Evolutionary conservation across 2,329 filamentous ascomycete species (phyloP).

Genomic region (Rasamsonia emersonii): DNA sequence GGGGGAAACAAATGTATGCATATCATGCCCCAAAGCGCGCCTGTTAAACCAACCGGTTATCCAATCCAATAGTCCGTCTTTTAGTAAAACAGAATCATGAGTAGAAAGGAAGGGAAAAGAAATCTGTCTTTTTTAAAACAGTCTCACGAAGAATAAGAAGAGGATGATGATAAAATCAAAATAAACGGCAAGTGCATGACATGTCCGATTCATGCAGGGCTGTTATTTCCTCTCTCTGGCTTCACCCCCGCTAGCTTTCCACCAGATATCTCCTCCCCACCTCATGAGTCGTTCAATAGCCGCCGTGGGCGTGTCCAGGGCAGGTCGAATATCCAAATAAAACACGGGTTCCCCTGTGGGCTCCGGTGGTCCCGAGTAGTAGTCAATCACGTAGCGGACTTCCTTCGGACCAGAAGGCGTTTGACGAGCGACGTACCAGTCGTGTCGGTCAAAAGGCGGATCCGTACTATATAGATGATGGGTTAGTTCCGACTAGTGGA

Average conservation of each 20-base stretch:
- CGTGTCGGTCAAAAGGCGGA: slow-evolving; percentile 90
- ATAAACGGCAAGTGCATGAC: too few species aligned
- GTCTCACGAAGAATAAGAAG: too few species aligned
- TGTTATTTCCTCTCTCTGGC: slow-evolving; percentile 28
- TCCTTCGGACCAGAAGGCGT: slow-evolving; percentile 60
- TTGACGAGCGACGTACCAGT: slow-evolving; percentile 84
- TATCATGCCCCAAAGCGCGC: too few species aligned
- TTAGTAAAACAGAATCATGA: too few species aligned
- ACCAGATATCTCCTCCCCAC: slow-evolving; percentile 94
- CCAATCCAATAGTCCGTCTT: too few species aligned
- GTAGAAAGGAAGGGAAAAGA: not conserved
- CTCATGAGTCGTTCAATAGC: slow-evolving; percentile 74
- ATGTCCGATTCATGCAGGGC: too few species aligned
- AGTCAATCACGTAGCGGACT: slow-evolving; percentile 93
- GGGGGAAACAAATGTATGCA: too few species aligned
- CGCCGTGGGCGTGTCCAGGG: slow-evolving; percentile 68
- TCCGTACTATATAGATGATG: slow-evolving; percentile 48
- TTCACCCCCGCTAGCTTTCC: slow-evolving; percentile 69
- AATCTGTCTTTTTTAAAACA: not conserved
- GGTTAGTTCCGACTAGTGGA: not conserved
- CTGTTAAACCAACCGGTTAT: too few species aligned
- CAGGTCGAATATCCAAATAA: slow-evolving; percentile 87
- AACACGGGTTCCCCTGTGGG: slow-evolving; percentile 87
- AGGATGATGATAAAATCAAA: too few species aligned
- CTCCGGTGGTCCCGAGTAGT: slow-evolving; percentile 78